These are phyloP conservation scores for Wickerhamomyces hampshirensis DNA, from an alignment of 805 yeast genomes.

Conservation along the genomic window DNA sequence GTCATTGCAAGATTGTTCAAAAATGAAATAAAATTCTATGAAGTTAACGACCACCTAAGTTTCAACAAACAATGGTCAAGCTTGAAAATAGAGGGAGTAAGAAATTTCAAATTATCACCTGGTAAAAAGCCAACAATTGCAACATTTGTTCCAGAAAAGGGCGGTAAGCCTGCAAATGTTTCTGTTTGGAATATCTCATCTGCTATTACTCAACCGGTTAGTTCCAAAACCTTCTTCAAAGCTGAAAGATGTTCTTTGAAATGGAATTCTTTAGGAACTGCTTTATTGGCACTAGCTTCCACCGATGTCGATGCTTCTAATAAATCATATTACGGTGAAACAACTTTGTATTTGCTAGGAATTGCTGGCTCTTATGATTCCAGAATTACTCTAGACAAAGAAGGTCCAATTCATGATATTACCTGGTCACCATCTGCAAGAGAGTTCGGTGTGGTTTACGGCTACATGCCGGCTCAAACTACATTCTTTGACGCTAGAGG, in stretches of 20 bases:
- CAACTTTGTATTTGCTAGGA: slow-evolving; percentile 84
- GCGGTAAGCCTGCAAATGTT: slow-evolving; percentile 87
- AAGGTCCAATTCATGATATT: slow-evolving; percentile 96
- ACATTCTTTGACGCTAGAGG: slow-evolving; percentile 95
- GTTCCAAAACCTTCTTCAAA: slow-evolving; percentile 86
- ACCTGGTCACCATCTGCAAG: slow-evolving; percentile 96
- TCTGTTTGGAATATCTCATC: slow-evolving; percentile 74
- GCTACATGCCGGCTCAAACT: slow-evolving; percentile 96
- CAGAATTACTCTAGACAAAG: slow-evolving; percentile 79
- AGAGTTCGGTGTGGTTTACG: slow-evolving; percentile 96
- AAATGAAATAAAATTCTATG: slow-evolving; percentile 66
- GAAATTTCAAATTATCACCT: slow-evolving; percentile 70
- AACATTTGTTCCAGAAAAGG: slow-evolving; percentile 80
- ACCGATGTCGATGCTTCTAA: slow-evolving; percentile 95
- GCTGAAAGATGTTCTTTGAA: slow-evolving; percentile 89
- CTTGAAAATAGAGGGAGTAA: slow-evolving; percentile 48
- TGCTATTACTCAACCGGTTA: slow-evolving; percentile 56
- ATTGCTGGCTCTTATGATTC: slow-evolving; percentile 91
- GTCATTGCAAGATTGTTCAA: slow-evolving; percentile 56
- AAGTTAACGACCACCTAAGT: slow-evolving; percentile 39
- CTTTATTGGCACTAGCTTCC: slow-evolving; percentile 85
- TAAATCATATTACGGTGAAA: slow-evolving; percentile 95
- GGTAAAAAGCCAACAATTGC: slow-evolving; percentile 90
- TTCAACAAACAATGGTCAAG: slow-evolving; percentile 53
- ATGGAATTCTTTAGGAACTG: slow-evolving; percentile 95